phyloP scores from a whole-genome alignment of 163 green algal species.

The Chlorella variabilis region DNA sequence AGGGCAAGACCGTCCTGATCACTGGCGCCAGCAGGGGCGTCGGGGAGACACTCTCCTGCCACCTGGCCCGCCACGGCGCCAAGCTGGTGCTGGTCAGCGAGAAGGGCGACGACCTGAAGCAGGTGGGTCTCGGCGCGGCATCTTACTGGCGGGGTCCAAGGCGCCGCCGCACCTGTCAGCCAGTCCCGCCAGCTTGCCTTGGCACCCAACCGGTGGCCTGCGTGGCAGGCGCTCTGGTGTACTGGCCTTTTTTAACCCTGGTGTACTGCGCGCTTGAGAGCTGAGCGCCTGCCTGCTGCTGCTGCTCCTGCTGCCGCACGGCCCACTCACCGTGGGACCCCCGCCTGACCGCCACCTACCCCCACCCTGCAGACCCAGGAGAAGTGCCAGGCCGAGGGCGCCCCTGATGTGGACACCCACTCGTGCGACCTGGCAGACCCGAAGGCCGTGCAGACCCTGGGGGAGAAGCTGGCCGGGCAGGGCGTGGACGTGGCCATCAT shows the following conservation, averaged over 20 bases:
- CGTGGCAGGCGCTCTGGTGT: no score
- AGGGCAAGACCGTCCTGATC: neutral
- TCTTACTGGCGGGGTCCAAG: neutral
- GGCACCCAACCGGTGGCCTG: no score
- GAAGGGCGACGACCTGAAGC: neutral
- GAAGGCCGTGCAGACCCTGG: neutral
- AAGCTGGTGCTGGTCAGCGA: slow-evolving; percentile 13
- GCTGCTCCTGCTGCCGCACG: no score
- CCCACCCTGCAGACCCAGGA: neutral
- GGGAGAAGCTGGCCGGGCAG: slow-evolving; percentile 10
- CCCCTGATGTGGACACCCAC: neutral
- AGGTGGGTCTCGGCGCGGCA: neutral
- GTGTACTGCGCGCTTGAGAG: no score
- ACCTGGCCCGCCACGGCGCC: slow-evolving; percentile 19
- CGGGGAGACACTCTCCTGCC: neutral
- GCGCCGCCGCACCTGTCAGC: no score
- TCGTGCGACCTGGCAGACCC: slow-evolving; percentile 20
- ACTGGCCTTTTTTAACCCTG: no score
- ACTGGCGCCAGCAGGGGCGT: slow-evolving; percentile 5
- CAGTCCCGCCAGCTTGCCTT: no score
- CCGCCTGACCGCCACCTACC: no score
- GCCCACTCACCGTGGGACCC: no score
- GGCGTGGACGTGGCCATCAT: slow-evolving; percentile 6
- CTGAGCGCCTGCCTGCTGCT: no score
- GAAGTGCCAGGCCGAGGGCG: slow-evolving; percentile 20